Evolutionary conservation across 352 stramenopile genomes (phyloP).

Genomic region (Globisporangium emineosum): DNA sequence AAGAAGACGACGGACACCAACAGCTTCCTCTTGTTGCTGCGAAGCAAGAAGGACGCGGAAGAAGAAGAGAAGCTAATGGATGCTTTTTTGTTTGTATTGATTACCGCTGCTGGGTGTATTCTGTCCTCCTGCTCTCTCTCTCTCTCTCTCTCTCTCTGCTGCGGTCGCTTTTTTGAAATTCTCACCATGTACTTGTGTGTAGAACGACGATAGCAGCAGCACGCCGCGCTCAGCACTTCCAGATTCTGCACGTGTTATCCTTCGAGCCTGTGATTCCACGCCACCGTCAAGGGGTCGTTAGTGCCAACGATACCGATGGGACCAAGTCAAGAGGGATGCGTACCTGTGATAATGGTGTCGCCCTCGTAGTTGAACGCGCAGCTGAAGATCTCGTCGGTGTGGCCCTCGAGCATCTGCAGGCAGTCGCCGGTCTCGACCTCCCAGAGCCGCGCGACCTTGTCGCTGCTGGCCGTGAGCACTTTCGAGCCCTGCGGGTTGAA

Average conservation of each 20-base stretch:
- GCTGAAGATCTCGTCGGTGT: conserved; percentile 97
- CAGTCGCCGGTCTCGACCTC: conserved; percentile 94
- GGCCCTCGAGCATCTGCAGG: conserved; percentile 92
- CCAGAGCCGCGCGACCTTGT: conserved; percentile 94
- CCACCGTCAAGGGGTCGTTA: neutral
- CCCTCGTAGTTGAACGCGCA: conserved; percentile 97
- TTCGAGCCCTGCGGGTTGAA: conserved; percentile 96
- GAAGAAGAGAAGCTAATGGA: conserved; percentile 3
- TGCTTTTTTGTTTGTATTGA: conserved; percentile 11
- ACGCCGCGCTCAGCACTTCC: conserved; percentile 45
- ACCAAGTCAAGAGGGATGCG: conserved; percentile 15
- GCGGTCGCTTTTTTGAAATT: neutral
- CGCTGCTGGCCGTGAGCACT: conserved; percentile 91
- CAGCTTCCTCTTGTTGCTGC: neutral
- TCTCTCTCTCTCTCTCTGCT: neutral
- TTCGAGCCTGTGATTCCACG: conserved; percentile 48
- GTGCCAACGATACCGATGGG: neutral
- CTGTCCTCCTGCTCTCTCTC: no score
- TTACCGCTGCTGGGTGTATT: neutral
- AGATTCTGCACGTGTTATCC: conserved; percentile 85
- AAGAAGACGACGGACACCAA: neutral
- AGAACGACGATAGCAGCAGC: neutral
- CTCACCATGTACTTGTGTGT: neutral
- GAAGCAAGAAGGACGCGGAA: neutral
- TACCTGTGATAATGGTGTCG: conserved; percentile 96